Base-by-base conservation (phyloP, 2,329 filamentous ascomycete species). In the Alternaria longipes region DNA sequence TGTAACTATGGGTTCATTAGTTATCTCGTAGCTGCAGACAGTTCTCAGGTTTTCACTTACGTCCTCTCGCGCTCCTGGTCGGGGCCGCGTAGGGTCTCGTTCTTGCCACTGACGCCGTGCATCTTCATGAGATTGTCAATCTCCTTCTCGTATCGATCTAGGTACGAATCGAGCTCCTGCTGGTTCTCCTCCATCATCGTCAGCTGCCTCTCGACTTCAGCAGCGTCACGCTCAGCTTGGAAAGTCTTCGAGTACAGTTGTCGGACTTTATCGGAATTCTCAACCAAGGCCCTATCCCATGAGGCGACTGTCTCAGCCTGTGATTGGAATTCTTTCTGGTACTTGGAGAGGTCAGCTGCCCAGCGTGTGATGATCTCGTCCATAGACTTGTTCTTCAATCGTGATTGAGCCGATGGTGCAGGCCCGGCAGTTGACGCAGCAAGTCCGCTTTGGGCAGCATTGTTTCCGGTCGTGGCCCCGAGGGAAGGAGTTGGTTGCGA, bases 301-400 rank as follows among this genome's bases (percentile, higher is more conserved):
- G 87, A 85, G 12, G 93, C 91, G 14, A 98, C 92, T 66, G 93
- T 91, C 63, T 89, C 87, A 5, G 96, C 94, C 78, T 98, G 93
- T 34, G 90, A 87, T 76, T 96, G 93, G 82, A 98, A 99, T 60
- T 97, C 93, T 78, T 97, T 97, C 75, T 98, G 94, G 75, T 99
- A 97, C 75, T 97, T 96, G 54, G 93, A 91, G 51, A 99, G 84
- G 74, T 98, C 95, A 0, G 93, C 93, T 2, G 95, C 95, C 95
- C 95, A 99, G 32, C 93, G 89, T 4, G 93, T 97, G 67, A 99
- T 93, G 66, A 99, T 97, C 78, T 99, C 95, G 74, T 99, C 95
- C 91, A 99, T 97, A 0, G 94, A 97, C 82, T 97, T 98, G 80
- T 97, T 97, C 84, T 97, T 97, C 38, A 99, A 84, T 28, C 95